Evolutionary conservation across 169 alveolate genomes (phyloP).

Genomic region (Plasmodium malariae): DNA sequence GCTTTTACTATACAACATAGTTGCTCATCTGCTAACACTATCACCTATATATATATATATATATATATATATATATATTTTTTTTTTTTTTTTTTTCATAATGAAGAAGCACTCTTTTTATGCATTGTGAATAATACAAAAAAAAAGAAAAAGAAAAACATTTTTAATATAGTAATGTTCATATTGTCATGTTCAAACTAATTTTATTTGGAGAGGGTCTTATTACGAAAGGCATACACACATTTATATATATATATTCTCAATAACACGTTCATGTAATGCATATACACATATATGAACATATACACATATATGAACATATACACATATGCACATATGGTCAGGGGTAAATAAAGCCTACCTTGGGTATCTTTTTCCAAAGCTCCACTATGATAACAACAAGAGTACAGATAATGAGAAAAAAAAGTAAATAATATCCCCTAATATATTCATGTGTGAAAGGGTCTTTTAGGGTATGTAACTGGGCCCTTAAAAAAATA

Average conservation of each 20-base stretch:
- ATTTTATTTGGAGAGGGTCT: no score
- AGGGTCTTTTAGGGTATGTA: constrained; percentile 84
- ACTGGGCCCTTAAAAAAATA: constrained; percentile 86
- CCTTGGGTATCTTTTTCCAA: constrained; percentile 75
- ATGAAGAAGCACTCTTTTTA: no score
- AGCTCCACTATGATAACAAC: constrained; percentile 69
- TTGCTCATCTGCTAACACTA: no score
- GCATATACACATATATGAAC: not conserved
- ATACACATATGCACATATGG: not conserved
- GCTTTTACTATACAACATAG: no score
- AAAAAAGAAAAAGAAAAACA: no score
- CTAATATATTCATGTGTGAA: constrained; percentile 78
- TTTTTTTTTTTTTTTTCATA: no score
- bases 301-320: not conserved
- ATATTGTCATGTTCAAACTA: no score
- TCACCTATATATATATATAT: no score
- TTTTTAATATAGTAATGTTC: no score
- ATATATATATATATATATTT: no score
- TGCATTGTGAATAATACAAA: no score
- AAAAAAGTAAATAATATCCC: constrained; percentile 78
- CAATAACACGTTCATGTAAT: not conserved
- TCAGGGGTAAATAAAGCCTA: not conserved
- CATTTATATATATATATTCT: not conserved
- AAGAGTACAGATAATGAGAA: constrained; percentile 43
- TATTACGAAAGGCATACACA: no score